Evolutionary conservation across 129 eudicot species (phyloP).

Genomic region (Heracleum sosnowskyi): DNA sequence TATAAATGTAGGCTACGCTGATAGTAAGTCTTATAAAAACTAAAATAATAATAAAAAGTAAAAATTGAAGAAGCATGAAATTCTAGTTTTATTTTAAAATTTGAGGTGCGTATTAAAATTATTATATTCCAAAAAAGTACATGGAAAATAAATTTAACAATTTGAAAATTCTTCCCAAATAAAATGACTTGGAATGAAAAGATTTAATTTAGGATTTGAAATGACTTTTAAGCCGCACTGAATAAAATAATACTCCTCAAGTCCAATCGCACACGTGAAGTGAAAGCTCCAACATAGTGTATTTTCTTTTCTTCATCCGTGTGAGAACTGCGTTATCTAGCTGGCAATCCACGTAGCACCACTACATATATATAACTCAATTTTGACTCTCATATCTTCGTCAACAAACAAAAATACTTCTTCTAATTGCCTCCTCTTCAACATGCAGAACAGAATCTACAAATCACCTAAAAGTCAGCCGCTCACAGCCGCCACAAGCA

Average conservation of each 20-base stretch:
- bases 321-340: conserved; percentile 22
- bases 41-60: too few relatives aligned
- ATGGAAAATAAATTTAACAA: too few relatives aligned
- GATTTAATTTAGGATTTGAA: too few relatives aligned
- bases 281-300: background rate
- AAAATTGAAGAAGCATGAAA: too few relatives aligned
- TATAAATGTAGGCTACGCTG: too few relatives aligned
- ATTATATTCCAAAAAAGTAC: too few relatives aligned
- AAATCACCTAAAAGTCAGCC: background rate
- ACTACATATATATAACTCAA: background rate
- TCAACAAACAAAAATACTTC: background rate
- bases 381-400: background rate
- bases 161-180: too few relatives aligned
- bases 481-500: background rate
- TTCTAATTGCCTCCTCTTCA: background rate
- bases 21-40: too few relatives aligned
- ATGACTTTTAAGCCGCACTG: background rate
- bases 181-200: too few relatives aligned
- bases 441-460: background rate
- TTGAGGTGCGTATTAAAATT: too few relatives aligned
- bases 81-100: too few relatives aligned
- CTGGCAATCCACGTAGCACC: conserved; percentile 28
- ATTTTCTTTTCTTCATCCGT: conserved; percentile 3
- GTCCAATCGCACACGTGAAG: background rate
- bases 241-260: background rate